Conservation (phyloP, 306 rosid genomes). For the Coriaria nepalensis region DNA sequence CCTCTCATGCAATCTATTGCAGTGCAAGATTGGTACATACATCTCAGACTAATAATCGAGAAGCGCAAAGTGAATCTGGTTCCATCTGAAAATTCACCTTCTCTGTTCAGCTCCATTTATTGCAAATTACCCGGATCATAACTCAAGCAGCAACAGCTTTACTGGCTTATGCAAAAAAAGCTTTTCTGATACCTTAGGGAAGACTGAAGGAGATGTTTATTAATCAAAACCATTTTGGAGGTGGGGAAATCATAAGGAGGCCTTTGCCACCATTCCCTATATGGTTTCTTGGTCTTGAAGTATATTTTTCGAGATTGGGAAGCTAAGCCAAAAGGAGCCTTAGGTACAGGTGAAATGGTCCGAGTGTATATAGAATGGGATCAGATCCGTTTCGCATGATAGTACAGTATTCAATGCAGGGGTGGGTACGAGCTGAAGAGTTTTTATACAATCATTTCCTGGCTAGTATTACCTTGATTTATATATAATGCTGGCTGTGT, state of each 20-base stretch:
- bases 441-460: no score
- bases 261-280: neutral
- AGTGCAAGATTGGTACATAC: constrained; percentile 25
- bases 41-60: constrained; percentile 19
- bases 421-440: no score
- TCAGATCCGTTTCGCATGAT: no score
- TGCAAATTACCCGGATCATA: constrained; percentile 8
- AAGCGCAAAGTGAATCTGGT: constrained; percentile 22
- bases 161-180: constrained; percentile 24
- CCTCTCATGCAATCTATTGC: constrained; percentile 22
- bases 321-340: constrained; percentile 3
- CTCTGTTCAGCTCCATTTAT: constrained; percentile 7
- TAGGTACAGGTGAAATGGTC: constrained; percentile 5
- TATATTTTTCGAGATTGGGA: constrained; percentile 4
- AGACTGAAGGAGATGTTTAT: constrained; percentile 13
- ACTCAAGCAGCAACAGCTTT: constrained; percentile 12
- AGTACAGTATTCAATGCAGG: no score
- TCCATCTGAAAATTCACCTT: constrained; percentile 13
- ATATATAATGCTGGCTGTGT: no score
- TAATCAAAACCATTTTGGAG: constrained; percentile 6
- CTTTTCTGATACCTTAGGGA: constrained; percentile 18
- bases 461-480: no score
- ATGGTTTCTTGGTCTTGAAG: constrained; percentile 9
- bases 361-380: neutral
- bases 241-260: neutral